Conservation (phyloP, 257 asterid species). For the Nicotiana noctiflora region DNA sequence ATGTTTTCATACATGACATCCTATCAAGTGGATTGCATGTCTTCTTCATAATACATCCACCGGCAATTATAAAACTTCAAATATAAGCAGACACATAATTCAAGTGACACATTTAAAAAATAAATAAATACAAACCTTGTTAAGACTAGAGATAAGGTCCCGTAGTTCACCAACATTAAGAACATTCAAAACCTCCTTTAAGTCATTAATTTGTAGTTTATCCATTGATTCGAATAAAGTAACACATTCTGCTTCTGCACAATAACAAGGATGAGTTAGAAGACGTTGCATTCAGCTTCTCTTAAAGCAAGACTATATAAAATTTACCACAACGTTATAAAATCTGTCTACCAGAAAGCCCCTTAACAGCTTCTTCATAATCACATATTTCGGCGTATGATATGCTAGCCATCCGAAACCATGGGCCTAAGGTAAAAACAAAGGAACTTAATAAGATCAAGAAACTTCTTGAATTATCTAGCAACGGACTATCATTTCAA, state of each 20-base stretch:
- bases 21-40: not conserved
- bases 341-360: conserved; percentile 52
- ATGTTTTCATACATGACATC: not conserved
- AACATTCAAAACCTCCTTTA: conserved; percentile 54
- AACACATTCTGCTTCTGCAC: conserved; percentile 61
- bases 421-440: conserved; percentile 51
- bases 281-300: conserved; percentile 5
- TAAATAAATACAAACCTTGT: conserved; percentile 40
- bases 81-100: not conserved
- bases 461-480: conserved; percentile 5
- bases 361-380: conserved; percentile 53
- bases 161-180: conserved; percentile 65
- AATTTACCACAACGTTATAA: conserved; percentile 4
- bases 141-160: conserved; percentile 53
- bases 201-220: conserved; percentile 39
- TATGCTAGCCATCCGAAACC: conserved; percentile 78
- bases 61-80: not conserved
- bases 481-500: not conserved
- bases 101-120: not conserved
- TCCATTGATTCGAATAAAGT: conserved; percentile 35
- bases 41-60: not conserved
- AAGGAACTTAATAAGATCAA: not conserved
- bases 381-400: conserved; percentile 76
- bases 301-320: conserved; percentile 5
- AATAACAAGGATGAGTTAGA: conserved; percentile 4